Evolutionary conservation across 108 stramenopile species (phyloP).

Genomic region (Cyclotella atomus): DNA sequence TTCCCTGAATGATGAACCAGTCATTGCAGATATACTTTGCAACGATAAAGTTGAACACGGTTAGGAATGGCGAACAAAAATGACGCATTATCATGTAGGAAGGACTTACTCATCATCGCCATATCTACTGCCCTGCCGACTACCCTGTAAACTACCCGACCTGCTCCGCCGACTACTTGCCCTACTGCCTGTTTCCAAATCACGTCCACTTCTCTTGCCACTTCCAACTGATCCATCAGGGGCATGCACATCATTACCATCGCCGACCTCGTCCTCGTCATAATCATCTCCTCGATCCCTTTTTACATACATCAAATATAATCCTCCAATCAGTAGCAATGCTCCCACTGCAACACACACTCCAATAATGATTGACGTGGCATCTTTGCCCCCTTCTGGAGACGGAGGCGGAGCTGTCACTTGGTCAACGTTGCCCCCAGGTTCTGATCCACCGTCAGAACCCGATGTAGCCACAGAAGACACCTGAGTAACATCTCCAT

Average conservation of each 20-base stretch:
- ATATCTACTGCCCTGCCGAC: background rate
- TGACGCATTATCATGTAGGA: no score
- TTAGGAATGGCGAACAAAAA: background rate
- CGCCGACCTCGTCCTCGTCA: background rate
- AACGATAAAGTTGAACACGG: background rate
- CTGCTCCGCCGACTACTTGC: no score
- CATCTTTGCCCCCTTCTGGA: background rate
- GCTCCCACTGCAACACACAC: background rate
- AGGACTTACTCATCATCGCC: slow-evolving; percentile 6
- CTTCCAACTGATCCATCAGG: background rate
- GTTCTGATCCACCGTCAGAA: background rate
- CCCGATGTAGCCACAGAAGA: background rate
- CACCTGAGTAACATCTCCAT: background rate
- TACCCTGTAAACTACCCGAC: background rate
- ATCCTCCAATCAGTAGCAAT: background rate
- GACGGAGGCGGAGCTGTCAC: background rate
- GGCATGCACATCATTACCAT: background rate
- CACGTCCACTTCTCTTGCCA: background rate
- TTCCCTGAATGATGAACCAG: background rate
- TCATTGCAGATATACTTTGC: background rate
- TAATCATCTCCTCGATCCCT: background rate
- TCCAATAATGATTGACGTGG: background rate
- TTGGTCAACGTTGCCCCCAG: background rate
- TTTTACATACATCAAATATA: background rate
- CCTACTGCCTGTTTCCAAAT: background rate